Conservation (phyloP, 2,329 filamentous ascomycete genomes). For the Macrophomina tecta region DNA sequence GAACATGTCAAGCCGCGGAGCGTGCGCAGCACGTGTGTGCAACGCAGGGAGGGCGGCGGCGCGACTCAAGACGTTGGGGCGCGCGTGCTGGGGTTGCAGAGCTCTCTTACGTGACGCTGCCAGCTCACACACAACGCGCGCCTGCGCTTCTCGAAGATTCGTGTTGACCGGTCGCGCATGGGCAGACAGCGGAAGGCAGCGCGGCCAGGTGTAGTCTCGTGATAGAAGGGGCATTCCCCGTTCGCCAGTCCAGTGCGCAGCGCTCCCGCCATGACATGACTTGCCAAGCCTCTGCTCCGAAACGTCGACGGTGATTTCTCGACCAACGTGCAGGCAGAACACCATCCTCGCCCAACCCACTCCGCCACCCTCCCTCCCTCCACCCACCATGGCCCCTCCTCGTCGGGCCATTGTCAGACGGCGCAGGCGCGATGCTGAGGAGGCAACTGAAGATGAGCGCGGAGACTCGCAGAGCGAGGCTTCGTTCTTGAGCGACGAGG, state of each 20-base stretch:
- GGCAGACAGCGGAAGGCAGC: slow-evolving; percentile 13
- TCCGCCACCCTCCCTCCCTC: slow-evolving; percentile 16
- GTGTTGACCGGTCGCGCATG: slow-evolving; percentile 21
- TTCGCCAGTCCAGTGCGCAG: slow-evolving; percentile 9
- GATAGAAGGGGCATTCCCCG: slow-evolving; percentile 22
- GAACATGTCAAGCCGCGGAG: background rate
- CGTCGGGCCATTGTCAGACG: slow-evolving; percentile 45
- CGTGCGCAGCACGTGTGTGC: background rate
- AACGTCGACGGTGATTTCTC: slow-evolving; percentile 28
- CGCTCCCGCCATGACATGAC: slow-evolving; percentile 28
- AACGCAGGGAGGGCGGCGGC: slow-evolving; percentile 9
- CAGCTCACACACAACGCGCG: slow-evolving; percentile 24
- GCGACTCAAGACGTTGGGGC: slow-evolving; percentile 21
- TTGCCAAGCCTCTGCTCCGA: slow-evolving; percentile 27
- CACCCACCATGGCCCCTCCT: slow-evolving; percentile 43
- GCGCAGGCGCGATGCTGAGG: slow-evolving; percentile 48
- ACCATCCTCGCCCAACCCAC: slow-evolving; percentile 26
- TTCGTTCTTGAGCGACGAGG: slow-evolving; percentile 63
- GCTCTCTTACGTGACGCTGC: slow-evolving; percentile 23
- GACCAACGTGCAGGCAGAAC: slow-evolving; percentile 26
- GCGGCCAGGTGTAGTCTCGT: slow-evolving; percentile 18
- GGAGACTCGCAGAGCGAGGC: slow-evolving; percentile 68
- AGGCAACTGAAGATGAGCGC: slow-evolving; percentile 53
- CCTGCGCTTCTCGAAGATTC: slow-evolving; percentile 25
- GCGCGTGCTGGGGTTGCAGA: slow-evolving; percentile 19